Conservation (phyloP, 257 asterid species). For the Solanum rostratum region DNA sequence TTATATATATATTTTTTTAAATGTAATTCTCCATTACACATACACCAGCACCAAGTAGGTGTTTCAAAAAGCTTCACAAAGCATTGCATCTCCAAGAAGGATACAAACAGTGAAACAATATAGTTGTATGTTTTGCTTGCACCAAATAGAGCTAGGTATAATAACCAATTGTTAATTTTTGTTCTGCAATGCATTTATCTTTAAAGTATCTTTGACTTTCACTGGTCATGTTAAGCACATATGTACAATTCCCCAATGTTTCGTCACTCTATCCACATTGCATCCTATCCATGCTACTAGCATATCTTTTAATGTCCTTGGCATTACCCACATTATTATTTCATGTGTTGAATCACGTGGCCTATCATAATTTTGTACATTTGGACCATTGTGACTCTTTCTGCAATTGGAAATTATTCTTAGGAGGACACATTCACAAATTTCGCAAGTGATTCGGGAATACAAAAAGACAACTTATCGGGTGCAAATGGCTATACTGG, state of each 20-base stretch:
- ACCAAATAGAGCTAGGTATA: background rate
- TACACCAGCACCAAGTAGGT: background rate
- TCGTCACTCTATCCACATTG: background rate
- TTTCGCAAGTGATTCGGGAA: conserved; percentile 80
- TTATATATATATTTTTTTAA: background rate
- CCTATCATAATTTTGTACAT: background rate
- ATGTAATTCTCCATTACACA: background rate
- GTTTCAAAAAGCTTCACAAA: background rate
- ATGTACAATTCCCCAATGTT: background rate
- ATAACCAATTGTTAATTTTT: background rate
- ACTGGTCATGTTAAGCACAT: background rate
- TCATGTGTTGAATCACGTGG: background rate
- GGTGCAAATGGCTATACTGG: conserved; percentile 86
- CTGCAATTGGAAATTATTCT: background rate
- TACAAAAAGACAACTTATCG: conserved; percentile 79
- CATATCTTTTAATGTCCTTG: background rate
- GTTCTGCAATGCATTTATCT: background rate
- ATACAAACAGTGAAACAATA: background rate
- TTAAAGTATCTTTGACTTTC: background rate
- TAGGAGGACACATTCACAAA: conserved; percentile 94
- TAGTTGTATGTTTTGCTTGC: background rate
- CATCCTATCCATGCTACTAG: background rate
- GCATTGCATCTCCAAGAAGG: background rate
- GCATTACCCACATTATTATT: background rate
- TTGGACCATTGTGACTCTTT: background rate